These are phyloP conservation scores for Saururus chinensis DNA, from an alignment of 164 flowering plant genomes.

Conservation along the genomic window DNA sequence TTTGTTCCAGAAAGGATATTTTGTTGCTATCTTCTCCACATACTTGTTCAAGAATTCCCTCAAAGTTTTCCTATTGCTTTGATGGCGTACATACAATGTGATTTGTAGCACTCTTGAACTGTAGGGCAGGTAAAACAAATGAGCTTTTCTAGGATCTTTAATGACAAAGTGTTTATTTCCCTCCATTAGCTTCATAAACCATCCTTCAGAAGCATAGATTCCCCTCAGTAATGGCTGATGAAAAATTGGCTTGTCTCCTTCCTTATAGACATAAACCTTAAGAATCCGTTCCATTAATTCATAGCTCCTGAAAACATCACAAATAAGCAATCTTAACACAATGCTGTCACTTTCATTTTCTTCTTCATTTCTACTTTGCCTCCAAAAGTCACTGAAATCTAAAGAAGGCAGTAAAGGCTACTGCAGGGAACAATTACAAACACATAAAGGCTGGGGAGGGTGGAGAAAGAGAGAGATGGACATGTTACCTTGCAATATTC, in stretches of 20 bases:
- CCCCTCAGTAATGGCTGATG: constrained; percentile 5
- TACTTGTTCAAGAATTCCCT: constrained; percentile 1
- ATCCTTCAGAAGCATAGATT: constrained; percentile 9
- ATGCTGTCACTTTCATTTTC: no score
- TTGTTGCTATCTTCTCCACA: constrained; percentile 5
- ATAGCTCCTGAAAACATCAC: constrained; percentile 7
- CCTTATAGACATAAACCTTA: constrained; percentile 8
- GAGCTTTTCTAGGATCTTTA: constrained; percentile 7
- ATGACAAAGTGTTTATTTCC: constrained; percentile 4
- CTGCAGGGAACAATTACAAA: no score
- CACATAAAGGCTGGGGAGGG: no score
- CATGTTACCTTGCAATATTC: no score
- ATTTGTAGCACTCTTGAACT: constrained; percentile 3
- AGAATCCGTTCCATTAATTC: constrained; percentile 8
- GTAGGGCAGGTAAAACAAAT: constrained; percentile 7
- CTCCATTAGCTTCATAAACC: constrained; percentile 11
- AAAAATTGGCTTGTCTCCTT: constrained; percentile 9
- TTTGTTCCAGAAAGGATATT: constrained; percentile 9
- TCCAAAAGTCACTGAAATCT: no score
- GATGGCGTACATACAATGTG: background rate
- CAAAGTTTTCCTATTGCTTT: background rate
- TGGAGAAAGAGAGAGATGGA: no score
- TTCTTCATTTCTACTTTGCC: no score
- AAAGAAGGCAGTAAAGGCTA: no score
- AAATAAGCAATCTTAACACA: no score